Evolutionary conservation across 352 stramenopile genomes (phyloP).

Genomic region (Phytophthora syringae): DNA sequence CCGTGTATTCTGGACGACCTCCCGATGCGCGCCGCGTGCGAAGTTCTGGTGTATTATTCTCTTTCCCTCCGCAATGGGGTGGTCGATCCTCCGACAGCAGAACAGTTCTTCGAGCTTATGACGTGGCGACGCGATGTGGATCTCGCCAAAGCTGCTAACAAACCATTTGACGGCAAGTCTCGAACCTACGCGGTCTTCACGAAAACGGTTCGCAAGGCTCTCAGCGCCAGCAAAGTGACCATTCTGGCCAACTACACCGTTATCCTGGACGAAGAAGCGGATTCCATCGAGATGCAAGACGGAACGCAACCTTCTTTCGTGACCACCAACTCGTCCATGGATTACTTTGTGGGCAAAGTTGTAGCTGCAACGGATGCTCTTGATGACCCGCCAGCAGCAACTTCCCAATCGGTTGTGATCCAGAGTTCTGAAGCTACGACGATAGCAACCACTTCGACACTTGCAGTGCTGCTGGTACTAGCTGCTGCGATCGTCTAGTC

Average conservation of each 20-base stretch:
- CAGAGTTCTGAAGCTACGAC: constrained; percentile 18
- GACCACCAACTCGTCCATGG: constrained; percentile 34
- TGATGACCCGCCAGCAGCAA: constrained; percentile 15
- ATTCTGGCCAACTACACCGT: constrained; percentile 55
- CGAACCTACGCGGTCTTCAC: constrained; percentile 57
- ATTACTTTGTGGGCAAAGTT: constrained; percentile 42
- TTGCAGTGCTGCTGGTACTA: constrained; percentile 15
- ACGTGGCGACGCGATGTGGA: constrained; percentile 60
- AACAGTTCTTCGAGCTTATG: constrained; percentile 59
- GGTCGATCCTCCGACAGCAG: constrained; percentile 36
- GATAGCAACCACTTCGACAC: neutral
- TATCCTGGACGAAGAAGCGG: constrained; percentile 26
- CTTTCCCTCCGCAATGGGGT: constrained; percentile 41
- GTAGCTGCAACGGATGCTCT: constrained; percentile 21
- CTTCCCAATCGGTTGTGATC: constrained; percentile 22
- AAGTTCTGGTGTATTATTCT: constrained; percentile 72
- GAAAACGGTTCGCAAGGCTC: constrained; percentile 41
- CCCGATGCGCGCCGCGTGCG: constrained; percentile 57
- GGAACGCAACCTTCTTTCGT: constrained; percentile 41
- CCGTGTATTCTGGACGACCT: constrained; percentile 62
- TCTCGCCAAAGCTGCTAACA: constrained; percentile 47
- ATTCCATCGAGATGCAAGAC: constrained; percentile 40
- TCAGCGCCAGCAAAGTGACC: constrained; percentile 46
- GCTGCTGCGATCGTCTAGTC: constrained; percentile 18
- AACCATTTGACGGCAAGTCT: constrained; percentile 61